Base-by-base conservation (phyloP, 2,329 filamentous ascomycete genomes). In the Aspergillus chevalieri region DNA sequence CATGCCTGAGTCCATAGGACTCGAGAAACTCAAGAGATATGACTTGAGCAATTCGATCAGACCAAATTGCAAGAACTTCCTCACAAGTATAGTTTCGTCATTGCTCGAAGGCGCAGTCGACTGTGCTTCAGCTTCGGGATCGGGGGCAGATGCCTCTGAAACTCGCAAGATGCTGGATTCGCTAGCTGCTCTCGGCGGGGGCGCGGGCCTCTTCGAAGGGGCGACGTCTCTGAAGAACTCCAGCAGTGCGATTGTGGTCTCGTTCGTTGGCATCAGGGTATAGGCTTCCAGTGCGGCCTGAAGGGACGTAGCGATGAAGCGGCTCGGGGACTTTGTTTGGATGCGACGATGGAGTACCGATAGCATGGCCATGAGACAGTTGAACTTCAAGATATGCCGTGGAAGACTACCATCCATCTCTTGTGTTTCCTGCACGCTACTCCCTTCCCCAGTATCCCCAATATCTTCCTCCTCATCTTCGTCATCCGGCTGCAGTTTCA, bases 231-330 rank as follows among this genome's bases (percentile, higher is more conserved):
- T 78, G 47, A 84, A 66, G 49, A 82, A 78, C 52, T 79, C 76
- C 36, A 84, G 68, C 15, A 82, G 72, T 2, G 80, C 74, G 17
- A 77, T 63, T 1, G 82, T 81, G 46, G 81, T 78, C 53, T 81
- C 80, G 47, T 78, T 74, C 43, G 78, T 76, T 2, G 73, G 73
- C 49, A 81, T 73, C 46, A 75, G 69, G n/a, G 78, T 77, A 60
- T 83, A 84, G 36, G 80, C 79, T 19, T 78, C 75, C 4, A 85
- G 65, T 1, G 80, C 77, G 8, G 82, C 81, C 52, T 84, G 81
- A 5, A 85, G 69, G 19, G 80, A 83, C 0, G 81, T 83, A 7
- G 81, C 81, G 12, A 85, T 70, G 57, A 85, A 85, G 1, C 81
- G 77, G 57, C 81, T 84, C 0, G 82, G 82, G 42, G 76, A 79